These are phyloP conservation scores for Orbilia ellipsospora DNA, from an alignment of 2,329 filamentous ascomycete species.

Conservation along the genomic window DNA sequence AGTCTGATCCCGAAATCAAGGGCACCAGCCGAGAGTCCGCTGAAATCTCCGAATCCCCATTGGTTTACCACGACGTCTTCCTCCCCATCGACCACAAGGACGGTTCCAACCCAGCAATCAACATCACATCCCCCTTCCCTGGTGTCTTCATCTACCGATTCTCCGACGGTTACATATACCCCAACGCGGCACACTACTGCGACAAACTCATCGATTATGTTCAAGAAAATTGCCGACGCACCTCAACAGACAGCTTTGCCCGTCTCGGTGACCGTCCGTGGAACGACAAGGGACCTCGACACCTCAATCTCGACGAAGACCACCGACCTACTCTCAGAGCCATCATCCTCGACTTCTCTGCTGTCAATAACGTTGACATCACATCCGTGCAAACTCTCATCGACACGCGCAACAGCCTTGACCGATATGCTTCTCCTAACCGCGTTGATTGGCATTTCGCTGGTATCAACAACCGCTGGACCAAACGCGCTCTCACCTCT, in stretches of 20 bases:
- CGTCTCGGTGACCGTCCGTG: conserved; percentile 84
- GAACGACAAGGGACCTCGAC: conserved; percentile 75
- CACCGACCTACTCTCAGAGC: conserved; percentile 79
- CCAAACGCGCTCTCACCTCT: conserved; percentile 85
- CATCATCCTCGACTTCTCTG: conserved; percentile 92
- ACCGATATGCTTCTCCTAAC: conserved; percentile 82
- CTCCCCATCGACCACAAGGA: conserved; percentile 87
- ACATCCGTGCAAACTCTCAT: conserved; percentile 93
- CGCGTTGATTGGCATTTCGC: conserved; percentile 95
- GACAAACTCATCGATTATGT: conserved; percentile 79
- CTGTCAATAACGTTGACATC: conserved; percentile 92
- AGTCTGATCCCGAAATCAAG: conserved; percentile 57
- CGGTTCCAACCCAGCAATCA: conserved; percentile 85
- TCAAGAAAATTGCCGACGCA: conserved; percentile 78
- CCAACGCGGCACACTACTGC: conserved; percentile 88
- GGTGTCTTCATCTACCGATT: conserved; percentile 97
- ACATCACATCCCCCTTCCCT: conserved; percentile 83
- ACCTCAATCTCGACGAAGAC: conserved; percentile 65
- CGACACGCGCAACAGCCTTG: conserved; percentile 92
- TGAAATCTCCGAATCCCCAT: conserved; percentile 60
- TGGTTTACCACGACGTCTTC: conserved; percentile 77
- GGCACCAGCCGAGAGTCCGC: conserved; percentile 61
- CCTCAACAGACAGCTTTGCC: conserved; percentile 74
- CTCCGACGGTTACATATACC: conserved; percentile 94
- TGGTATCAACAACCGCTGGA: conserved; percentile 94